Evolutionary conservation across 208 protist species (phyloP), one percentile per base, ranked within the genome.

Genomic region (Crithidia sp.): DNA sequence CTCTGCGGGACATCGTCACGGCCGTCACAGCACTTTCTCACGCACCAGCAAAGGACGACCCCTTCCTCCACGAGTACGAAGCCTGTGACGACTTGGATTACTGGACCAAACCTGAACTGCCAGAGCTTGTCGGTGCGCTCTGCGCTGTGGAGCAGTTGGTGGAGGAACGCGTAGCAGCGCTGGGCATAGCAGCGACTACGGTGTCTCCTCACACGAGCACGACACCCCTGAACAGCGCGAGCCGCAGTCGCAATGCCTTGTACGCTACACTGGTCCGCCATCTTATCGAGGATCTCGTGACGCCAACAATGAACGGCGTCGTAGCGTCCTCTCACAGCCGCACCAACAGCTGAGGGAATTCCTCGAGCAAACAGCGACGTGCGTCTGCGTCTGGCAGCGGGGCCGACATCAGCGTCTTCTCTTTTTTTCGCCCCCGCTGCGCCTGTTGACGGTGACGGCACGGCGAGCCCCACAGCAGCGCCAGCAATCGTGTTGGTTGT

Each of bases 31-130:
- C 5, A n/a, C 4, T 28, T 41, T 14, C 54, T 53, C 53, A 47
- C 8, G 43, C 13, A n/a, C 14, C 6, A 17, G 39, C 65, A 0
- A n/a, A 40, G 2, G 17, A 39, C 17, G 16, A 14, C 2, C 5
- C 5, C 28, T 10, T 40, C 19, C 50, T 70, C 5, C 41, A 50
- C n/a, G 53, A 61, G 3, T 3, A 16, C 3, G 65, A 70, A 10
- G 19, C 19, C 16, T 44, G 53, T 9, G 53, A 61, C 41, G 65
- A 70, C 19, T 19, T 70, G 5, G 5, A 16, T 3, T 70, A 70
- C 65, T 70, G 65, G 65, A 70, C 65, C 4, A 70, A 70, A 41
- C 65, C 59, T 13, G 66, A 78, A 28, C 53, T 78, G 57, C 49
- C 59, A 6, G 7, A 41, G 14, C 59, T 78, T 12, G 57, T 56